Base-by-base conservation (phyloP, 2,329 filamentous ascomycete genomes). In the Fonsecaea pugnacius region DNA sequence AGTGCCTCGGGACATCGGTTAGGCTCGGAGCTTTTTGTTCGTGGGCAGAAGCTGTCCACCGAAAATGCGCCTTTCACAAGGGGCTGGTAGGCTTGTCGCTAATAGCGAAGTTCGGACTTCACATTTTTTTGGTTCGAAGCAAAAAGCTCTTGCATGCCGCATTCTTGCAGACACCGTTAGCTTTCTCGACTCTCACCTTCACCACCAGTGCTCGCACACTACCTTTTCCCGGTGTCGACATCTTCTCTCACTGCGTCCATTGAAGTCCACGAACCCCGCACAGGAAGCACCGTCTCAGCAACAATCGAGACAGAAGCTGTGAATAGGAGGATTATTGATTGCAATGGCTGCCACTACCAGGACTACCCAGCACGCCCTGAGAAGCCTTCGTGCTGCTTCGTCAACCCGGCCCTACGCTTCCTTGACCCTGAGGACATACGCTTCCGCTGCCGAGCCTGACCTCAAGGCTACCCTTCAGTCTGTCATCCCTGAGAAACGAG, bases 401-500 rank as follows among this genome's bases (percentile, higher is more conserved):
- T 59, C 55, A 21, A 60, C 51, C 32, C 69, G 66, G 8, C 51
- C 67, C 5, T 66, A 67, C 36, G 57, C 67, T 32, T 67, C 62
- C 46, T 62, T 66, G 36, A 50, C 56, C 21, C 51, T 48, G 54
- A 84, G 89, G 73, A 82, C 77, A 76, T 93, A 92, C 80, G 87
- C 90, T 69, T 87, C 91, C 50, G 84, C 87, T 57, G 84, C 91
- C 64, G 94, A 98, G 78, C 91, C 91, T 64, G 91, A 94, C 75
- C 87, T 99, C 74, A 99, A 98, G 81, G 83, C 91, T 58, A 91
- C 91, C 14, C 87, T 99, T 70, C 90, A 88, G 73, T 87, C 88
- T 71, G 86, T 88, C 64, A 96, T 99, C 72, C 95, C 95, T 36
- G 92, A 88, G 67, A 98, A 98, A 83, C 88, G 93, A 58, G 94